A percentile compares a stretch with the other conserved stretches of the same genome.
phyloP scores from a whole-genome alignment of 257 asterid genomes.

The Solanum peruvianum region DNA sequence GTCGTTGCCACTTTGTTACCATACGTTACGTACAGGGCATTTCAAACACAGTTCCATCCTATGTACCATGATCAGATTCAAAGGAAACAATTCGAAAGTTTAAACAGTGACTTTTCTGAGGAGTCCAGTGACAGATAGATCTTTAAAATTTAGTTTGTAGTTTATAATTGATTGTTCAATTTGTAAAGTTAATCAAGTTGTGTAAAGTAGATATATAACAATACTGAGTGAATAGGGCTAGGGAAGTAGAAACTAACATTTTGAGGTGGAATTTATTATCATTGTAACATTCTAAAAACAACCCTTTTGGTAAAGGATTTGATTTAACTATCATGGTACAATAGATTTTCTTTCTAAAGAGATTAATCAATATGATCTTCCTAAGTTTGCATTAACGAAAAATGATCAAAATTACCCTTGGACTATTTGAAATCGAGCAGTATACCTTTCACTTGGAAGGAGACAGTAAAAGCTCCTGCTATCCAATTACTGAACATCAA shows the following conservation, averaged over 20 bases:
- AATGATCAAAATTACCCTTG: too few species aligned
- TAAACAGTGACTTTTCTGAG: slow-evolving; percentile 8
- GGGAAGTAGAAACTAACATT: neutral
- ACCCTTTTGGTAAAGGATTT: neutral
- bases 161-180: neutral
- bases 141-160: neutral
- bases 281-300: neutral
- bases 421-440: neutral
- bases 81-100: slow-evolving; percentile 11
- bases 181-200: slow-evolving; percentile 7
- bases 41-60: slow-evolving; percentile 60
- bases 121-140: neutral
- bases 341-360: too few species aligned
- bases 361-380: neutral
- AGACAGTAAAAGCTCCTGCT: neutral
- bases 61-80: slow-evolving; percentile 74
- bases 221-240: neutral
- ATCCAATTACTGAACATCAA: neutral
- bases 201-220: neutral
- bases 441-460: neutral
- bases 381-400: neutral
- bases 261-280: neutral
- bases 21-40: slow-evolving; percentile 43
- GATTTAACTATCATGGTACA: neutral
- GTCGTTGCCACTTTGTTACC: slow-evolving; percentile 60